phyloP scores from a whole-genome alignment of 1,284 basidiomycete genomes.

The Ceratorhiza oryzae-sativae region DNA sequence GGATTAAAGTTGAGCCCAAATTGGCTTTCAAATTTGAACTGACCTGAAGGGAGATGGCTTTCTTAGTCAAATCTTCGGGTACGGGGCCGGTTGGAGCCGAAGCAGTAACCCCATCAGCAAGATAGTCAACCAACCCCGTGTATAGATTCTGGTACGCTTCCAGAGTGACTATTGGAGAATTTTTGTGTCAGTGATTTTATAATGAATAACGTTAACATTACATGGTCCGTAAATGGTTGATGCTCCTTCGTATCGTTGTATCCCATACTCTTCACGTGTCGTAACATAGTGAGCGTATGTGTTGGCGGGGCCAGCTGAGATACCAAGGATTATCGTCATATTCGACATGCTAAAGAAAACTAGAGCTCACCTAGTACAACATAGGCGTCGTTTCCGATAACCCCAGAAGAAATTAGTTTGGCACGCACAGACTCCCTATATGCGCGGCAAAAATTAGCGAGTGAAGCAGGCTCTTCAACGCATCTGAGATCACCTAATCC shows the following conservation, averaged over 20 bases:
- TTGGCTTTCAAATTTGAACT: constrained; percentile 30
- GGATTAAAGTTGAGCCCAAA: not conserved
- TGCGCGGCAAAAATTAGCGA: not conserved
- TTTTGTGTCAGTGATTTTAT: too few species aligned
- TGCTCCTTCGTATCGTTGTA: constrained; percentile 83
- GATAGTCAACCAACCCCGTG: constrained; percentile 66
- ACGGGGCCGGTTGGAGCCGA: constrained; percentile 66
- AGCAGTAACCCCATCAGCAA: constrained; percentile 60
- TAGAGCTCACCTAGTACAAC: constrained; percentile 60
- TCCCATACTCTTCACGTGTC: constrained; percentile 77
- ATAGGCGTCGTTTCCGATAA: constrained; percentile 70
- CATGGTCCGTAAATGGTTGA: constrained; percentile 81
- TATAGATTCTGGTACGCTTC: constrained; percentile 84
- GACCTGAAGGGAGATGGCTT: constrained; percentile 73
- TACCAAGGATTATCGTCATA: constrained; percentile 47
- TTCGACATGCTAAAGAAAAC: not conserved
- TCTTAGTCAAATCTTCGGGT: constrained; percentile 69
- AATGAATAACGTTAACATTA: constrained; percentile 54
- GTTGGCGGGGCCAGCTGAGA: constrained; percentile 74
- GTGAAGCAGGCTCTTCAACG: too few species aligned
- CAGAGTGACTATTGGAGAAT: constrained; percentile 74
- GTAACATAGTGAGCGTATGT: constrained; percentile 64
- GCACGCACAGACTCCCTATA: constrained; percentile 65
- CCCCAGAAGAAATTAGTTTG: constrained; percentile 65
- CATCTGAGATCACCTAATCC: constrained; percentile 54